Percentiles rank a stretch among this genome's conserved stretches.
Evolutionary conservation across 345 rosid genomes (phyloP).

Genomic region (Populus deltoides): DNA sequence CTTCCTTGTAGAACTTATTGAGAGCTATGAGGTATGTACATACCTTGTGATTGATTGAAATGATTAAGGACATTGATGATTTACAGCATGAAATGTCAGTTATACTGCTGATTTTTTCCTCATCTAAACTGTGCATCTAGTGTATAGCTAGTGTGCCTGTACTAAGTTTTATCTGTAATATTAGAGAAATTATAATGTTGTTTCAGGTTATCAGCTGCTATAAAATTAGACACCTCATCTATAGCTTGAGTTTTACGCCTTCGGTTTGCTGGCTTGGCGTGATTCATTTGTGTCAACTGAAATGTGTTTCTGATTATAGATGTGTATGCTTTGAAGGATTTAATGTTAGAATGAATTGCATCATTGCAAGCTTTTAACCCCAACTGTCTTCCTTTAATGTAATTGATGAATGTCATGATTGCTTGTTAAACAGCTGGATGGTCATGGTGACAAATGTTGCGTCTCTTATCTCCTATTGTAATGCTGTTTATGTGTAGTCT

Average conservation of each 20-base stretch:
- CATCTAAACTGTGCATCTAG: not conserved
- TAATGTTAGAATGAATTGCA: too few relatives aligned
- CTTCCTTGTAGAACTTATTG: constrained; percentile 73
- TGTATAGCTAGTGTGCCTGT: not conserved
- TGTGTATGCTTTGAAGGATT: not conserved
- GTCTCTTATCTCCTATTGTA: not conserved
- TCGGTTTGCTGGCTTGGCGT: too few relatives aligned
- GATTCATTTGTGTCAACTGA: not conserved
- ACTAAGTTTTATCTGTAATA: not conserved
- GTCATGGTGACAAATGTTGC: too few relatives aligned
- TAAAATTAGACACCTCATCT: too few relatives aligned
- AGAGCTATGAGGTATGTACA: constrained; percentile 67
- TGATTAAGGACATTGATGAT: not conserved
- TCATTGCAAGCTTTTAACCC: not conserved
- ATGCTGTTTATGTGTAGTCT: not conserved
- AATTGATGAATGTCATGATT: not conserved
- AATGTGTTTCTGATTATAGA: not conserved
- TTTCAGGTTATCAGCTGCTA: too few relatives aligned
- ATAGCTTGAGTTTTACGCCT: too few relatives aligned
- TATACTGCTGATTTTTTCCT: not conserved
- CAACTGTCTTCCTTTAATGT: not conserved
- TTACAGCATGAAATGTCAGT: not conserved
- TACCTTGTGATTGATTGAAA: constrained; percentile 3
- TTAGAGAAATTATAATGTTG: not conserved
- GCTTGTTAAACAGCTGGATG: not conserved